Evolutionary conservation across 495 filamentous ascomycete species (phyloP).

Genomic region (Cercophora samala): DNA sequence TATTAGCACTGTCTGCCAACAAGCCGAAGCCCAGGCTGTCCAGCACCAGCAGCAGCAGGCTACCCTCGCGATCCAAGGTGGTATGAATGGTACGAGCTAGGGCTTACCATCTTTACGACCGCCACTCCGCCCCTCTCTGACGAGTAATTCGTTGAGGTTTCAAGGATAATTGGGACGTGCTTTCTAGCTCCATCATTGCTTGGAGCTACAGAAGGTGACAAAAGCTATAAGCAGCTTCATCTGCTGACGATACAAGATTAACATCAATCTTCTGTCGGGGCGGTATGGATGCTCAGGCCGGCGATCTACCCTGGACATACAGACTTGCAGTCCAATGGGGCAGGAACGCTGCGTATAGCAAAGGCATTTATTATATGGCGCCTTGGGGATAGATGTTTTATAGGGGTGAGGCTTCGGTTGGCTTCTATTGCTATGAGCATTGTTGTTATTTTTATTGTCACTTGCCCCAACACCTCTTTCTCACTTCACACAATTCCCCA

Average conservation of each 20-base stretch:
- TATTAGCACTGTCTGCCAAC: slow-evolving; percentile 73
- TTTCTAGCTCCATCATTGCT: background rate
- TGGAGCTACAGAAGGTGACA: background rate
- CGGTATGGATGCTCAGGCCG: background rate
- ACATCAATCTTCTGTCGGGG: background rate
- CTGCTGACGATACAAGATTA: background rate
- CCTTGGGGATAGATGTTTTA: background rate
- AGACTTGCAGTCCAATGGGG: background rate
- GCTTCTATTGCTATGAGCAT: background rate
- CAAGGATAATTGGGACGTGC: background rate
- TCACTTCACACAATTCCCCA: background rate
- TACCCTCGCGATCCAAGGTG: slow-evolving; percentile 10
- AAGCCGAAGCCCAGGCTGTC: slow-evolving; percentile 60
- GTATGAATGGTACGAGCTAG: slow-evolving; percentile 32
- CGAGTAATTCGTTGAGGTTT: background rate
- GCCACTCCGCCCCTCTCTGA: background rate
- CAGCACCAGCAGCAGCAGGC: slow-evolving; percentile 31
- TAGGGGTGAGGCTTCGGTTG: background rate
- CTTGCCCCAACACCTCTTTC: background rate
- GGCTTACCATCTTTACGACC: background rate
- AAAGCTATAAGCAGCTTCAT: background rate
- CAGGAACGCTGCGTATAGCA: background rate
- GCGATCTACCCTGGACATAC: background rate
- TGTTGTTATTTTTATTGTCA: background rate
- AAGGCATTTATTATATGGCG: background rate